Evolutionary conservation across 1,284 basidiomycete genomes (phyloP).

Genomic region (Takashimella tepidaria): DNA sequence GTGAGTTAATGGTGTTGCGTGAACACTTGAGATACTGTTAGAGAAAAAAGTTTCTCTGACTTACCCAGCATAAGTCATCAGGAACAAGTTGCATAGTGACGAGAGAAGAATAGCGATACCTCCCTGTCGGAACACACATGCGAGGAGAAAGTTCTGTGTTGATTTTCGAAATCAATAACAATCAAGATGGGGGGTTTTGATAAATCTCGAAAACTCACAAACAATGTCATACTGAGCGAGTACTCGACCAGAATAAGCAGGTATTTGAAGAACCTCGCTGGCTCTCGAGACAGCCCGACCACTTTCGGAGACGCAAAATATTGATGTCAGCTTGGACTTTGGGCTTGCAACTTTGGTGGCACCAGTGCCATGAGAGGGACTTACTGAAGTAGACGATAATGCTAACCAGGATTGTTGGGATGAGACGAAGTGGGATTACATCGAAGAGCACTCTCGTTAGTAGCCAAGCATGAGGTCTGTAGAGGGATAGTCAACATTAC

Average conservation of each 20-base stretch:
- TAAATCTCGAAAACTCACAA: slow-evolving; percentile 62
- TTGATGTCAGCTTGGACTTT: slow-evolving; percentile 1
- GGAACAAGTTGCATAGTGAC: slow-evolving; percentile 67
- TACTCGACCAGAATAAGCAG: slow-evolving; percentile 70
- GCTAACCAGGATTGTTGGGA: slow-evolving; percentile 90
- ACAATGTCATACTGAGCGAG: slow-evolving; percentile 74
- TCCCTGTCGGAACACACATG: slow-evolving; percentile 70
- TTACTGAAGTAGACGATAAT: slow-evolving; percentile 82
- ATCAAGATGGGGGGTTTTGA: too few species aligned
- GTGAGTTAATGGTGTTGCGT: too few species aligned
- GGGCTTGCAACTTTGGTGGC: too few species aligned
- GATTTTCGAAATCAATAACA: background rate
- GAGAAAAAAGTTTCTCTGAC: slow-evolving; percentile 12
- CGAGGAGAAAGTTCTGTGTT: slow-evolving; percentile 75
- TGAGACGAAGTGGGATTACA: slow-evolving; percentile 84
- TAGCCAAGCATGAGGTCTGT: slow-evolving; percentile 58
- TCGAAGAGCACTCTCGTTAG: slow-evolving; percentile 94
- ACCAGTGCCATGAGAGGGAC: too few species aligned
- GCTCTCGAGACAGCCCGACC: slow-evolving; percentile 70
- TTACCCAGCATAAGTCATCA: slow-evolving; percentile 69
- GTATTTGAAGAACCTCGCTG: slow-evolving; percentile 74
- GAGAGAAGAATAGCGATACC: slow-evolving; percentile 80
- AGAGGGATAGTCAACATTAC: background rate
- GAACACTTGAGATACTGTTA: too few species aligned
- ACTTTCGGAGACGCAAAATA: slow-evolving; percentile 53